Evolutionary conservation across 345 rosid genomes (phyloP).

Genomic region (Brassica carinata): DNA sequence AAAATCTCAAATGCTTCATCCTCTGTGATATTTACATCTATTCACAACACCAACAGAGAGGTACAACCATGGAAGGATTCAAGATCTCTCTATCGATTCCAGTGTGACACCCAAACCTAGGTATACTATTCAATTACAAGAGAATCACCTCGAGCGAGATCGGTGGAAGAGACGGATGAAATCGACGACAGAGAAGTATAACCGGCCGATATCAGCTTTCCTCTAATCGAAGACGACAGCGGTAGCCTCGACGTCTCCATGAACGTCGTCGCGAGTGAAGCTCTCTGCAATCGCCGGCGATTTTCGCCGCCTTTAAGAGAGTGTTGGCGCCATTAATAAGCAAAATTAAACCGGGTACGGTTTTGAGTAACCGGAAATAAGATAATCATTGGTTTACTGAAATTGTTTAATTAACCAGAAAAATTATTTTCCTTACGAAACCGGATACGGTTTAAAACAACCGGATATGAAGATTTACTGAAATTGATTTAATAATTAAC

Average conservation of each 20-base stretch:
- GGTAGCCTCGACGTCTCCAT: neutral
- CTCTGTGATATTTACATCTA: constrained; percentile 60
- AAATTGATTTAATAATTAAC: neutral
- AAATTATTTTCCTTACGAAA: too few species aligned
- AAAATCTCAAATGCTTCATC: constrained; percentile 64
- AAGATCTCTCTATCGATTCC: neutral
- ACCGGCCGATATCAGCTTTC: constrained; percentile 69
- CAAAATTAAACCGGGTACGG: neutral
- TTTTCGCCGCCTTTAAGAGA: neutral
- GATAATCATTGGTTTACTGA: neutral
- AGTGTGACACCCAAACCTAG: neutral
- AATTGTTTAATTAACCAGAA: too few species aligned
- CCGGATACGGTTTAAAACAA: too few species aligned
- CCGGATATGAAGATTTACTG: too few species aligned
- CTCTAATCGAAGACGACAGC: constrained; percentile 65
- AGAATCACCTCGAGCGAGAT: constrained; percentile 62
- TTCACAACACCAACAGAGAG: neutral
- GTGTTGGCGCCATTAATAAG: neutral
- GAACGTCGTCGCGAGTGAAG: neutral
- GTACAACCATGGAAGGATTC: neutral
- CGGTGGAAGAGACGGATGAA: constrained; percentile 54
- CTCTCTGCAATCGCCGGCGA: neutral
- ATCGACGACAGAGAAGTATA: constrained; percentile 44
- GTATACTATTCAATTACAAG: neutral
- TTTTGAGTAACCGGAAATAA: neutral